Evolutionary conservation across 768 basidiomycete species (phyloP), one percentile per base, ranked within the genome.

Genomic region (Russula emetica): DNA sequence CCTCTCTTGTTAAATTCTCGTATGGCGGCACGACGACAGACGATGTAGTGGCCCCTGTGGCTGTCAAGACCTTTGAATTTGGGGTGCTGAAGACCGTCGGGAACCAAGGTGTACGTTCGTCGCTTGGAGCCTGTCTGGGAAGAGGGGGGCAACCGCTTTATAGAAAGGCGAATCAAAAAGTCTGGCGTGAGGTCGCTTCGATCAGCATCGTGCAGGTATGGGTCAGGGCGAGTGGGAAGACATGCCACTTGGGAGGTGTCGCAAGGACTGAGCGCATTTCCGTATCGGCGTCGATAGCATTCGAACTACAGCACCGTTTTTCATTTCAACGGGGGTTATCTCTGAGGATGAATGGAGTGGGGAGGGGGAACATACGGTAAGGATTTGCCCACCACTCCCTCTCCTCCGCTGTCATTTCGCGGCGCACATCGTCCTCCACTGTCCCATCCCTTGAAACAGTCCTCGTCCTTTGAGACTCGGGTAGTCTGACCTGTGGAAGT

Each of bases 321-420:
- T 38, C 28, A 52, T n/a, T n/a, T n/a, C n/a, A 9, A 2, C 6
- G 3, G 28, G 24, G 13, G 36, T 13, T 26, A 22, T 18, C 42
- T 14, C 36, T 8, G 67, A 40, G 16, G 38, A 24, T 53, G 47
- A 60, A 54, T 56, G 49, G 20, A 30, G 45, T 36, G 13, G 11
- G 36, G 42, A 24, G 40, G 42, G 30, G 50, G 60, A 44, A 76
- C 76, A 65, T 75, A 92, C 90, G 78, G 73, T 91, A 93, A 60
- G 90, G 89, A 71, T 83, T 89, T 13, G 87, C 80, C 83, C 83
- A 87, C 83, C 85, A 89, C 30, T 73, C 72, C 67, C 81, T 76
- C 75, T 92, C 89, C 68, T 83, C 76, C 47, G 71, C 69, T 0
- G 82, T 79, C 90, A 91, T 92, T 62, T 77, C 77, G 36, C 86